Evolutionary conservation across 2,329 filamentous ascomycete genomes (phyloP), one percentile per base, ranked within the genome.

Genomic region (Pleoardoris graminearum): DNA sequence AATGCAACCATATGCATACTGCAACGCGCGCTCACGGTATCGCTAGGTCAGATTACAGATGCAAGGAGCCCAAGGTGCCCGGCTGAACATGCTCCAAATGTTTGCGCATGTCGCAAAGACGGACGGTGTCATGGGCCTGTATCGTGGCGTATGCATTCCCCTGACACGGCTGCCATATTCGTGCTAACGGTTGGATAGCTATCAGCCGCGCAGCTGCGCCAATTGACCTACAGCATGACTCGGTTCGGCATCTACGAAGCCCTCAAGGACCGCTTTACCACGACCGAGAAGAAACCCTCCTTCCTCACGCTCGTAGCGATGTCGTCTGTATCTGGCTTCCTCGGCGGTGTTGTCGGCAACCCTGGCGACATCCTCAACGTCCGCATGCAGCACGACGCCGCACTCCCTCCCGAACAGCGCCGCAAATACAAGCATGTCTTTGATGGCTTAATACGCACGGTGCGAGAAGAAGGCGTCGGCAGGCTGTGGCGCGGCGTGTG

Each of bases 221-320:
- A 97, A 78, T 83, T 77, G 49, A 97, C 94, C 54, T 99, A 99
- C 79, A 94, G 89, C 54, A 99, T 94, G 45, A 94, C 91, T 32
- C 90, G 94, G 43, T 99, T 99, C 77, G 94, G 91, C 59, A 86
- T 97, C 59, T 99, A 99, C 80, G 94, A 97, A 77, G 86, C 96
- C 63, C 81, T 97, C 54, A 99, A 99, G 77, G 78, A 83, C 21
- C 83, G 82, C 46, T 81, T 87, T 68, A 83, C 84, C 32, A 78
- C 80, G 7, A 59, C 75, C 27, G 69, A 71, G 1, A 64, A 69
- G 3, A 72, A 79, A 47, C 88, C 91, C 2, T 85, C 88, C 2
- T 86, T 96, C 64, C 79, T 85, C 10, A 80, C 84, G n/a, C 86
- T 99, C 8, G 82, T 96, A 58, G 89, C 83, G 60, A 89, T 97